Conservation (phyloP, 164 flowering plant species). For the Protea cynaroides region DNA sequence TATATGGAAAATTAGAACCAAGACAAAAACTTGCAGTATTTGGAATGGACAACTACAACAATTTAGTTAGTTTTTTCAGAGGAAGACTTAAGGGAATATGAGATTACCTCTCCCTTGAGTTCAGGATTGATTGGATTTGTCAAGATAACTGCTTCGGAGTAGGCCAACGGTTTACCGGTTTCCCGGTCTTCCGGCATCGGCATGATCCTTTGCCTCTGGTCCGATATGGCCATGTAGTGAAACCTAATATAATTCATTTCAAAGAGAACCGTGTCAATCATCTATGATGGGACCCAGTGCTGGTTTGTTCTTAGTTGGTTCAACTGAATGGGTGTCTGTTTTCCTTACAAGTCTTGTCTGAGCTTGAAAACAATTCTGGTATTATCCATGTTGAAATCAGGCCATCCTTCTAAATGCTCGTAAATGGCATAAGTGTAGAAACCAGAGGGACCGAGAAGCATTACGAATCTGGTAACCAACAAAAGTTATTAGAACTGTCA, state of each 20-base stretch:
- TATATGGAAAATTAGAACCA: neutral
- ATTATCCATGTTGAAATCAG: slow-evolving; percentile 50
- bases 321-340: too few species aligned
- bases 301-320: too few species aligned
- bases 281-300: too few species aligned
- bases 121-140: slow-evolving; percentile 51
- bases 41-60: too few species aligned
- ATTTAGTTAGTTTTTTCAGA: too few species aligned
- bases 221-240: slow-evolving; percentile 86
- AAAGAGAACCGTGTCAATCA: neutral
- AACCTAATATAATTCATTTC: slow-evolving; percentile 40
- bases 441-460: slow-evolving; percentile 77
- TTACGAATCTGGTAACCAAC: slow-evolving; percentile 43
- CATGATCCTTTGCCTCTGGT: slow-evolving; percentile 69
- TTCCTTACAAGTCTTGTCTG: slow-evolving; percentile 64
- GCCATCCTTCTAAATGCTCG: slow-evolving; percentile 85
- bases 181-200: slow-evolving; percentile 84
- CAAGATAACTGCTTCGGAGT: slow-evolving; percentile 79
- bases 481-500: neutral
- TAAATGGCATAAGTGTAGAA: slow-evolving; percentile 88
- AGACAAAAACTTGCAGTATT: too few species aligned
- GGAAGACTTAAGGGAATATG: too few species aligned
- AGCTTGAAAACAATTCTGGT: slow-evolving; percentile 82
- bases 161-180: slow-evolving; percentile 61
- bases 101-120: slow-evolving; percentile 56